phyloP scores from a whole-genome alignment of 2,329 filamentous ascomycete genomes.

The Fusarium acutatum region DNA sequence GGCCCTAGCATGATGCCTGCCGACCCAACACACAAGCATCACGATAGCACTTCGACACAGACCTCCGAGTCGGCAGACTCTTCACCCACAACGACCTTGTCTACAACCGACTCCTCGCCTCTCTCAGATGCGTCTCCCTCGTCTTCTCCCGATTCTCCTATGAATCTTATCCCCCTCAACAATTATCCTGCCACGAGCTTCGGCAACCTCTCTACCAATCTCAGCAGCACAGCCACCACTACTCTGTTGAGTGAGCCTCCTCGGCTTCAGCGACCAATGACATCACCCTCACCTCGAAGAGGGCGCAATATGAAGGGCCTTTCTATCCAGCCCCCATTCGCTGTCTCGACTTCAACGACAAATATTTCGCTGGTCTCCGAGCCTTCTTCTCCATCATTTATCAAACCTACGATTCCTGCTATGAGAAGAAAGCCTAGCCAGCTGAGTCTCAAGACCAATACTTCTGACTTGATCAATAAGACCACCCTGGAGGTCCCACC shows the following conservation, averaged over 20 bases:
- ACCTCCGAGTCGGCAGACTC: constrained; percentile 88
- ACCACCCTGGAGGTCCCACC: constrained; percentile 63
- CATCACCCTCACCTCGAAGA: constrained; percentile 74
- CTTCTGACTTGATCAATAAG: constrained; percentile 61
- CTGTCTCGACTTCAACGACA: constrained; percentile 53
- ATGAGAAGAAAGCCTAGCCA: constrained; percentile 80
- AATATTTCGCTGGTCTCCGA: constrained; percentile 66
- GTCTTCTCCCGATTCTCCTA: constrained; percentile 89
- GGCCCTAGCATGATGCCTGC: constrained; percentile 52
- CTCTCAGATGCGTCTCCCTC: constrained; percentile 90
- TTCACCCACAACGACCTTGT: constrained; percentile 92
- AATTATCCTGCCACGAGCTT: constrained; percentile 72
- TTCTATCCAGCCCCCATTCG: constrained; percentile 74
- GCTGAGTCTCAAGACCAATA: constrained; percentile 78
- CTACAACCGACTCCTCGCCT: constrained; percentile 90
- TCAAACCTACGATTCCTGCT: constrained; percentile 77
- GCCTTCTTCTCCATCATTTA: constrained; percentile 78
- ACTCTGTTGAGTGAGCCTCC: constrained; percentile 52
- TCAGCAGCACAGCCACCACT: constrained; percentile 1
- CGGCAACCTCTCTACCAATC: constrained; percentile 47
- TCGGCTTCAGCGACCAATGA: constrained; percentile 66
- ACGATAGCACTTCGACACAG: constrained; percentile 80
- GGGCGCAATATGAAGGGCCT: constrained; percentile 86
- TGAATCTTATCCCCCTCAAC: constrained; percentile 75
- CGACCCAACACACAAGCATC: constrained; percentile 71